These are phyloP conservation scores for Yarrowia porcina DNA, from an alignment of 805 yeast species.

Conservation along the genomic window DNA sequence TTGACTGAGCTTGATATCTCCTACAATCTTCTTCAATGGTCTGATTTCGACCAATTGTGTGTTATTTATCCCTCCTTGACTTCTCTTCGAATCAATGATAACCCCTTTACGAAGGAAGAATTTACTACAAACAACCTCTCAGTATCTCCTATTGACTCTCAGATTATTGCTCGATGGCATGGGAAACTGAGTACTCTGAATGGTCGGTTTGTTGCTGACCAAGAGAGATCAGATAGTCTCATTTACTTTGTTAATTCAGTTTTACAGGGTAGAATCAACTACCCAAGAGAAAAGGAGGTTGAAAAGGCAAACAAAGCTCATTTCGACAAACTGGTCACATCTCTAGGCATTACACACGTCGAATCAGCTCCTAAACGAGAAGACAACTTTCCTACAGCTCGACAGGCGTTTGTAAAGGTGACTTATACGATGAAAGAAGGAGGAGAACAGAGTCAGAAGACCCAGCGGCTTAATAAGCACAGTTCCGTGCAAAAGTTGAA, in stretches of 20 bases:
- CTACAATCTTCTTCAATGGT: background rate
- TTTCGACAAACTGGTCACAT: background rate
- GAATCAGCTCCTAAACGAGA: background rate
- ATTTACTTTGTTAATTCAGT: slow-evolving; percentile 11
- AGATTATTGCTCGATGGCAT: slow-evolving; percentile 9
- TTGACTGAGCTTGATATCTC: background rate
- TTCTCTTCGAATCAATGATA: background rate
- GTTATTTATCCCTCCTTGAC: background rate
- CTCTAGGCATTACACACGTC: background rate
- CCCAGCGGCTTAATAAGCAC: background rate
- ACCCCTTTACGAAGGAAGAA: slow-evolving; percentile 3
- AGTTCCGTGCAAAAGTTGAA: slow-evolving; percentile 6
- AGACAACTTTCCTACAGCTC: background rate
- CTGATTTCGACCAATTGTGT: background rate
- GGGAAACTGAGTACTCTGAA: background rate
- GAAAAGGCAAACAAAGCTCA: background rate
- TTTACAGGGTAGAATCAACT: background rate
- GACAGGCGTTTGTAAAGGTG: background rate
- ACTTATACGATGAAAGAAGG: background rate
- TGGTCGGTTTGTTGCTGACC: background rate
- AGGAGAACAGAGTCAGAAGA: too few species aligned
- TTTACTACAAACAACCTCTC: background rate
- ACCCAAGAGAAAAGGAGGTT: background rate
- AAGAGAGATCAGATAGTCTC: background rate
- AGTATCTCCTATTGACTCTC: slow-evolving; percentile 7